Base-by-base conservation (phyloP, 768 basidiomycete genomes). In the Podaxis mareebaensis region DNA sequence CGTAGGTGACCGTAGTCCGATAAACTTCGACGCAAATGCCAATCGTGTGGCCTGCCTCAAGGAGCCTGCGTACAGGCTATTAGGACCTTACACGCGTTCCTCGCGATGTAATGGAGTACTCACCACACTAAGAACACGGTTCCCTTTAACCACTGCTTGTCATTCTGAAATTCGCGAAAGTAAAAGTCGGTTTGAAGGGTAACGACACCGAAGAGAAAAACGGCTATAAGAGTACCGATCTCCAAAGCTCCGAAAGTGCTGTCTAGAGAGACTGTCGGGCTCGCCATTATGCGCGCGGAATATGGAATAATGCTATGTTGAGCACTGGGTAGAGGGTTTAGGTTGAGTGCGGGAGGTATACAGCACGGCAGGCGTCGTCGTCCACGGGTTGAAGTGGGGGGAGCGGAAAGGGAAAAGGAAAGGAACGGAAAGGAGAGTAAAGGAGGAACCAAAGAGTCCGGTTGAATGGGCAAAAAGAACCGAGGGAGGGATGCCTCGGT, bases 161-260 rank as follows among this genome's bases (percentile, higher is more conserved):
- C 66, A 3, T 67, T 60, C 30, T 24, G 52, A 39, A 67, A 67
- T 8, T 51, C 53, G 12, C 53, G 24, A 22, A 64, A 64, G 49
- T 70, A 70, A 26, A 55, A 36, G 15, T 66, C 60, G 3, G 61
- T 38, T 30, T 70, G 69, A 4, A 66, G 51, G 28, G 65, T 65
- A 30, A 67, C 24, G 33, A 66, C 60, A 4, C 68, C 68, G 26
- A 65, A 71, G 13, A 69, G 53, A 33, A 65, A 68, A 13, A 66
- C 53, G 12, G 68, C 61, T 38, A 69, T 11, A 12, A 64, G 53
- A 5, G 67, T 64, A 12, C 68, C 67, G 48, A 71, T 62, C 36
- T 68, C 62, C 10, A 69, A 62, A 3, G 66, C 70, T 4, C 68
- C 70, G 22, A 66, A 58, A 5, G 67, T 68, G 48, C 58, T 67